Conservation (phyloP, 306 rosid species). For the Aeschynomene evenia region DNA sequence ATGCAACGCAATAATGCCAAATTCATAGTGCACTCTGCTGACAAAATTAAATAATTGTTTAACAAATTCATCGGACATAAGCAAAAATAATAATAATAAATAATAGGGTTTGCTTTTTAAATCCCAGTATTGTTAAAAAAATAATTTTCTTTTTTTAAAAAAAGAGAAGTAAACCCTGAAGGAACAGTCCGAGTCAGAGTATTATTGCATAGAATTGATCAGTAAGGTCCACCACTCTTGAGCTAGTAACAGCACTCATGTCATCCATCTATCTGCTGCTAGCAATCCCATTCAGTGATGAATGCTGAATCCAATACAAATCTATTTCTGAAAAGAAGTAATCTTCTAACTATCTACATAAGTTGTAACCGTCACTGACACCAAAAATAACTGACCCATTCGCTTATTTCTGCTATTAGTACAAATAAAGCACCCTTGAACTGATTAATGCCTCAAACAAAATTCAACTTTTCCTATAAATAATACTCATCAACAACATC, state of each 20-base stretch:
- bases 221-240: constrained; percentile 17
- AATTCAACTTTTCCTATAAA: background rate
- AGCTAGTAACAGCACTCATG: constrained; percentile 12
- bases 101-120: background rate
- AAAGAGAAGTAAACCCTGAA: constrained; percentile 10
- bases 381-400: too few species aligned
- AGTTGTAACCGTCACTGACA: background rate
- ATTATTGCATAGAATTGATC: background rate
- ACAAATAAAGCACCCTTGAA: background rate
- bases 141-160: background rate
- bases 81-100: too few species aligned
- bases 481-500: constrained; percentile 4
- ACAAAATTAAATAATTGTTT: background rate
- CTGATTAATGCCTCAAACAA: background rate
- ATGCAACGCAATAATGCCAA: background rate
- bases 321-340: background rate
- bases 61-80: background rate
- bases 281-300: background rate
- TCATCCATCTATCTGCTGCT: background rate
- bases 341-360: too few species aligned
- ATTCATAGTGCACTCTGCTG: background rate
- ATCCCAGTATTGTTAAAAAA: background rate
- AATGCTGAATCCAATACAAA: background rate
- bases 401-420: background rate
- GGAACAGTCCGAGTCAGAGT: background rate